Evolutionary conservation across 2,329 filamentous ascomycete genomes (phyloP), one percentile per base, ranked within the genome.

Genomic region (Cordyceps fumosorosea): DNA sequence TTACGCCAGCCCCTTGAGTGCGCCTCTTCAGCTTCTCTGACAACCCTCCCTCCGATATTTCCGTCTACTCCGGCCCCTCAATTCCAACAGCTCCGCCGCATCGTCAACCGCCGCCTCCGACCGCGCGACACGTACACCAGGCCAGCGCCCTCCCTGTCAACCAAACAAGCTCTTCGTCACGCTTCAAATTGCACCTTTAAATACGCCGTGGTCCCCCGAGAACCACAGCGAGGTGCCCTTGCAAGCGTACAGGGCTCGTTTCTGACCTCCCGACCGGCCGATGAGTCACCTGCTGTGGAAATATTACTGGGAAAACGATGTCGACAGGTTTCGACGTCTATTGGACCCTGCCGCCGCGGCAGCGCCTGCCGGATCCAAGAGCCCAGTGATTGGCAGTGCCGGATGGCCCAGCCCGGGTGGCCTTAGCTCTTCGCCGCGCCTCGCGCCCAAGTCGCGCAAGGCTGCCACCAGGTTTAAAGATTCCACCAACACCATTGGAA

Each of bases 241-340:
- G 78, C 78, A 82, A 84, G 80, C 77, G 79, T 75, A 73, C 74
- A 73, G 75, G 24, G 51, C 62, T 68, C 64, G 70, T 69, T 63
- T 67, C 66, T 66, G 60, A 67, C 65, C 70, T 68, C 69, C 76
- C 74, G 47, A 57, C 79, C 86, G 47, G 70, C 74, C 86, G 86
- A 95, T 98, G 93, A 98, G 91, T 88, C 89, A 92, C 81, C 85
- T 89, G 85, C 87, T 99, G 76, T 97, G 93, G 93, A 93, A 92
- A 84, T 91, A 86, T 76, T 98, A 93, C 76, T 89, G 96, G 82
- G 89, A 97, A 86, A 90, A 97, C 84, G 92, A 99, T 86, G 89
- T 96, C 86, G 93, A 96, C 75, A 87, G 81, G 74, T 98, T 99
- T 84, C 89, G 90, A 80, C 89, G 89, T 80, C 85, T 96, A 73